Evolutionary conservation across 139 green algal species (phyloP).

Genomic region (Micractinium sp.): DNA sequence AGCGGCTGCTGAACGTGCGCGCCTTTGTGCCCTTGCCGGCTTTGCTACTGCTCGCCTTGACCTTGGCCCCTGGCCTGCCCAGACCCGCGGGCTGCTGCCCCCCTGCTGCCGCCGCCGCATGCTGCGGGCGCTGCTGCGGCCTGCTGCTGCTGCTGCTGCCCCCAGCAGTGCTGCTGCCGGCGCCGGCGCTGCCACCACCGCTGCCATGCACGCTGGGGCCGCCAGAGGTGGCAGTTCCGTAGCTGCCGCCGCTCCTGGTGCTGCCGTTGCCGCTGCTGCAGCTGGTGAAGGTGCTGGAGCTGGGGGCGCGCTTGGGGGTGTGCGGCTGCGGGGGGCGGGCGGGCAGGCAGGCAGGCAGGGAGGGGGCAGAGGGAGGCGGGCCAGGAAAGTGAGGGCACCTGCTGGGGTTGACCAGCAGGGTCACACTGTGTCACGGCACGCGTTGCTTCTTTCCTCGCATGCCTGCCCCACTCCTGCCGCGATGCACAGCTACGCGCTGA

Average conservation of each 20-base stretch:
- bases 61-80: neutral
- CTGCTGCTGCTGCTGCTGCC: constrained; percentile 4
- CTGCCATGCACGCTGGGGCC: too few species aligned
- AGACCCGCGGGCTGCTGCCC: neutral
- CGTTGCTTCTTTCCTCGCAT: too few species aligned
- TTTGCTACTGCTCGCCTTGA: neutral
- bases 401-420: too few species aligned
- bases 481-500: too few species aligned
- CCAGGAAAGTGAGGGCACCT: too few species aligned
- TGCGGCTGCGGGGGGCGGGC: neutral
- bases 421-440: too few species aligned
- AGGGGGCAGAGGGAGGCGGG: neutral
- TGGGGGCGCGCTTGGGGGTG: neutral
- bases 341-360: neutral
- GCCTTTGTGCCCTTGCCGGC: neutral
- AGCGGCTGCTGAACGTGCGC: constrained; percentile 48
- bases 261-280: constrained; percentile 1
- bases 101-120: neutral
- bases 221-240: neutral
- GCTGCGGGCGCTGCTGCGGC: neutral
- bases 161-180: constrained; percentile 14
- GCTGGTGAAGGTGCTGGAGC: neutral
- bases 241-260: neutral
- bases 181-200: neutral
- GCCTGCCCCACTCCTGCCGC: too few species aligned